Evolutionary conservation across 2,329 filamentous ascomycete species (phyloP).

Genomic region (Colletotrichum lindemuthianum): DNA sequence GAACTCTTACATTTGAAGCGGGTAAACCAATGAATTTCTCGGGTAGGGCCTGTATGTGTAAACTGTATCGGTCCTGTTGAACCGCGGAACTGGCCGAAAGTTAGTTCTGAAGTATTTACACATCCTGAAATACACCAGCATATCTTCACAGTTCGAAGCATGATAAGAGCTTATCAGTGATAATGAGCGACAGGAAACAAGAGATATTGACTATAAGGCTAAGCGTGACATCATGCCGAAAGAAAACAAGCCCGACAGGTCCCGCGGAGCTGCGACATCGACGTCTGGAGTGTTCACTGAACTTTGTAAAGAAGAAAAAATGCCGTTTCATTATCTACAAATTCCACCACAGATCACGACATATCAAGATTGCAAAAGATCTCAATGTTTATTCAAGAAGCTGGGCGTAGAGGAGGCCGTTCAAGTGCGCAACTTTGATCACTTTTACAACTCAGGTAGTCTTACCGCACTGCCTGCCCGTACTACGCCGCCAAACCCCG

Average conservation of each 20-base stretch:
- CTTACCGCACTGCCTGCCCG: constrained; percentile 37
- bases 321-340: constrained; percentile 53
- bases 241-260: constrained; percentile 40
- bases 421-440: constrained; percentile 52
- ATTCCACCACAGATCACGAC: constrained; percentile 53
- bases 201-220: constrained; percentile 50
- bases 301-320: constrained; percentile 50
- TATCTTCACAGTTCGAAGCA: background rate
- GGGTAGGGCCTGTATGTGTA: no score
- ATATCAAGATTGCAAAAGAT: constrained; percentile 43
- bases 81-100: no score
- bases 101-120: constrained; percentile 48
- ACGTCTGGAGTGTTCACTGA: constrained; percentile 49
- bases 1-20: no score
- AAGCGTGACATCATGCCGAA: constrained; percentile 43
- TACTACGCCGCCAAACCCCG: background rate
- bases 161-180: constrained; percentile 34
- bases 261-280: constrained; percentile 46
- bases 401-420: constrained; percentile 50
- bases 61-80: no score
- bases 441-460: constrained; percentile 52
- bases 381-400: constrained; percentile 50
- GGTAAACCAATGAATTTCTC: no score
- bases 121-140: constrained; percentile 40
- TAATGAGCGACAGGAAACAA: constrained; percentile 47